Evolutionary conservation across 306 rosid genomes (phyloP).

Genomic region (Luffa acutangula): DNA sequence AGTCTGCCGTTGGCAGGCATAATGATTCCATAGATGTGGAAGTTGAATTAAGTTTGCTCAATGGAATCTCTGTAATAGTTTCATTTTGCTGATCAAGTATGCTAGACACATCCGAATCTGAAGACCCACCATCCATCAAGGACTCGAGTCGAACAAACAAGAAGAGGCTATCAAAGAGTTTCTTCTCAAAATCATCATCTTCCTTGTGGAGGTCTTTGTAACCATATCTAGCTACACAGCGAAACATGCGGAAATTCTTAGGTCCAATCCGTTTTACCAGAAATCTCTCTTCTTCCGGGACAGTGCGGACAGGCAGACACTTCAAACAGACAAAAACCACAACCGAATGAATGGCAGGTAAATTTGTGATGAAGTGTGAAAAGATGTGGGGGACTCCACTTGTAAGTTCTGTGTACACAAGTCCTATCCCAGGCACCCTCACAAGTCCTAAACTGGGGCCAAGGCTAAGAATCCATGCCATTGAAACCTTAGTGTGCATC

Average conservation of each 20-base stretch:
- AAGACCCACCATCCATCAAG: constrained; percentile 54
- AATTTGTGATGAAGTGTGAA: constrained; percentile 78
- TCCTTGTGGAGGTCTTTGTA: constrained; percentile 50
- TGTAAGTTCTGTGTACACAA: constrained; percentile 81
- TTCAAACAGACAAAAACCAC: constrained; percentile 76
- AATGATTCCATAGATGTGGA: not conserved
- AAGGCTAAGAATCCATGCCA: constrained; percentile 59
- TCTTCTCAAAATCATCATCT: constrained; percentile 75
- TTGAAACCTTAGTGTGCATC: constrained; percentile 79
- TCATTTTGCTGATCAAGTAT: constrained; percentile 45
- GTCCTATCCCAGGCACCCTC: constrained; percentile 90
- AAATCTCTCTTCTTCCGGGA: constrained; percentile 73
- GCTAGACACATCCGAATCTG: constrained; percentile 73
- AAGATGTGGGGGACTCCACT: constrained; percentile 77
- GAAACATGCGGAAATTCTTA: constrained; percentile 62
- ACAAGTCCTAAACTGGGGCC: constrained; percentile 94
- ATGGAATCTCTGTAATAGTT: constrained; percentile 31
- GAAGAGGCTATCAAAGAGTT: constrained; percentile 79
- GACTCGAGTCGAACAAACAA: constrained; percentile 66
- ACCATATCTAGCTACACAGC: constrained; percentile 86
- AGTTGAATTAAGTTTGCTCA: constrained; percentile 37
- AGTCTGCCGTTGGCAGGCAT: not conserved
- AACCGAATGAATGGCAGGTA: constrained; percentile 90
- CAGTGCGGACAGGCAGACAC: constrained; percentile 69
- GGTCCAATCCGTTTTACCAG: constrained; percentile 86